These are phyloP conservation scores for Corinectria fuckeliana DNA, from an alignment of 2,329 filamentous ascomycete genomes.

Conservation along the genomic window DNA sequence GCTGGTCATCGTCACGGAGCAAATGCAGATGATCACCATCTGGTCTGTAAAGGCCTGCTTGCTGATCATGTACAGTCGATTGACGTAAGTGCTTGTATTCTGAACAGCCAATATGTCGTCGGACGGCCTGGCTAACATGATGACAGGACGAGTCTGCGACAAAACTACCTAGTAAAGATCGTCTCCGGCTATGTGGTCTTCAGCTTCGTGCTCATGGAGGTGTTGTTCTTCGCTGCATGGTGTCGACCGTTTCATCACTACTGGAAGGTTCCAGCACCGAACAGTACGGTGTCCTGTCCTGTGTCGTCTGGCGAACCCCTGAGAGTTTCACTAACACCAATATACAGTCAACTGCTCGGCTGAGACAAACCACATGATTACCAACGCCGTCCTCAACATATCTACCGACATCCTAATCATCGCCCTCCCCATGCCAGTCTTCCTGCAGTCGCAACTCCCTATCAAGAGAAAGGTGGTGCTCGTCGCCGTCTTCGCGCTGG, in stretches of 20 bases:
- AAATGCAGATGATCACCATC: conserved; percentile 64
- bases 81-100: conserved; percentile 49
- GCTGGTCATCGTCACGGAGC: conserved; percentile 65
- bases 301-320: too few relatives aligned
- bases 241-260: conserved; percentile 14
- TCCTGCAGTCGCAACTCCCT: conserved; percentile 56
- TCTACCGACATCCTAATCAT: conserved; percentile 65
- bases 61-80: conserved; percentile 59
- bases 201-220: conserved; percentile 55
- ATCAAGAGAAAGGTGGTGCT: conserved; percentile 59
- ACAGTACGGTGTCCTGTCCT: conserved; percentile 6
- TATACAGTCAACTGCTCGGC: conserved; percentile 52
- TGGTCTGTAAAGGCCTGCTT: conserved; percentile 62
- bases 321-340: too few relatives aligned
- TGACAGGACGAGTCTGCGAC: conserved; percentile 48
- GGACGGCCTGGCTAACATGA: neutral
- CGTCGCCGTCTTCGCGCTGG: conserved; percentile 51
- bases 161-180: conserved; percentile 52
- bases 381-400: conserved; percentile 64
- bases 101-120: neutral
- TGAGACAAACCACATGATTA: conserved; percentile 61
- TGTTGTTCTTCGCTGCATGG: conserved; percentile 50
- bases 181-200: conserved; percentile 51
- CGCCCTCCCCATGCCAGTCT: conserved; percentile 58
- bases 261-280: conserved; percentile 13